Conservation (phyloP, 2,329 filamentous ascomycete genomes). For the Tympanopsis confertula region DNA sequence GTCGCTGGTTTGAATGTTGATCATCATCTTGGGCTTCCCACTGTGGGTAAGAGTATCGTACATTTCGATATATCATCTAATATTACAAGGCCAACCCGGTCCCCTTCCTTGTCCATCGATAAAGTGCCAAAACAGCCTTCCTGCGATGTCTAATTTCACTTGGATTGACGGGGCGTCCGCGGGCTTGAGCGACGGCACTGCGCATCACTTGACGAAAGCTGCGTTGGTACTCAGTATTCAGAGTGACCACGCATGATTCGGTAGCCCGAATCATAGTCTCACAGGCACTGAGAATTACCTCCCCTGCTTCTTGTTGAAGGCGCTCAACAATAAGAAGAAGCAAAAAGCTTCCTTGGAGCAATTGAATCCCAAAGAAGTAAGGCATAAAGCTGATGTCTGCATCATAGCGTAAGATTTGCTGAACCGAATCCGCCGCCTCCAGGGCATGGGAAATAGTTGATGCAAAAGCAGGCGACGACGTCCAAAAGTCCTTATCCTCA, state of each 20-base stretch:
- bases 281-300: neutral
- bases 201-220: constrained; percentile 1
- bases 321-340: constrained; percentile 1
- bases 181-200: neutral
- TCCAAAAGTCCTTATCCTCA: constrained; percentile 1
- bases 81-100: neutral
- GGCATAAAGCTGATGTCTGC: neutral
- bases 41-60: no score
- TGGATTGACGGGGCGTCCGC: neutral
- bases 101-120: neutral
- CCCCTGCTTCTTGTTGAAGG: neutral
- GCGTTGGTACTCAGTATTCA: neutral
- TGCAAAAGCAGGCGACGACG: constrained; percentile 1
- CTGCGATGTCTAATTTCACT: neutral
- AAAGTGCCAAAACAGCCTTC: neutral
- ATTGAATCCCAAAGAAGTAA: constrained; percentile 1
- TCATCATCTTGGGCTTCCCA: no score
- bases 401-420: neutral
- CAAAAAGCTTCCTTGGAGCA: constrained; percentile 1
- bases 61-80: no score
- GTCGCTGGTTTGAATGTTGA: no score
- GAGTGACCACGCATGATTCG: neutral
- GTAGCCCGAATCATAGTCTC: constrained; percentile 1
- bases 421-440: neutral
- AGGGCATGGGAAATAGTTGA: constrained; percentile 1